Evolutionary conservation across 805 yeast species (phyloP).

Genomic region (Sugiyamaella marilandica): DNA sequence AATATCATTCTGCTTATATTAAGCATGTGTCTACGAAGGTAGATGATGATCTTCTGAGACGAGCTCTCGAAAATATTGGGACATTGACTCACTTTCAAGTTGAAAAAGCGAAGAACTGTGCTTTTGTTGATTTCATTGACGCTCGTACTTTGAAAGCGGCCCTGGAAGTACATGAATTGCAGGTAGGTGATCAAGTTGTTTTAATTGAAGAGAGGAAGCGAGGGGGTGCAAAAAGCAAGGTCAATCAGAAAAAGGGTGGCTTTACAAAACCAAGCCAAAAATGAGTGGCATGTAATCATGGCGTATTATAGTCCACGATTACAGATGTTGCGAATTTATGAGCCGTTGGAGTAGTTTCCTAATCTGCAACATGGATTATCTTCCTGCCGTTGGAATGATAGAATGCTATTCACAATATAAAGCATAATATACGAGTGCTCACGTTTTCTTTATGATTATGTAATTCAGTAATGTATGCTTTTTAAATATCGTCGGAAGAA

Average conservation of each 20-base stretch:
- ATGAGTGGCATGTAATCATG: not conserved
- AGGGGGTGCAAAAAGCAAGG: slow-evolving; percentile 24
- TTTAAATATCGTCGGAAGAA: not conserved
- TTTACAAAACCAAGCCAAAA: not conserved
- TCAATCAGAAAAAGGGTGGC: not conserved
- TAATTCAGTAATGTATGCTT: not conserved
- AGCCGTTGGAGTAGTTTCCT: too few species aligned
- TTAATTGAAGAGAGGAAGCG: slow-evolving; percentile 32
- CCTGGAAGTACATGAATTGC: slow-evolving; percentile 27
- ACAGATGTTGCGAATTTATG: too few species aligned
- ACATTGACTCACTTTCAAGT: slow-evolving; percentile 33
- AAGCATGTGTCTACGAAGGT: slow-evolving; percentile 31
- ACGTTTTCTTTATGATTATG: not conserved
- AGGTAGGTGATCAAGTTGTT: slow-evolving; percentile 29
- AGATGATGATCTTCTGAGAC: slow-evolving; percentile 25
- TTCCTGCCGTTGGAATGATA: too few species aligned
- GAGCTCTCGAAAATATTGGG: slow-evolving; percentile 32
- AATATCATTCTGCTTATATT: slow-evolving; percentile 34
- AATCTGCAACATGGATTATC: too few species aligned
- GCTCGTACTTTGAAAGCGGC: slow-evolving; percentile 30
- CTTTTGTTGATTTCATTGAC: slow-evolving; percentile 36
- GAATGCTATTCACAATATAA: too few species aligned
- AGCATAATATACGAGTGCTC: too few species aligned
- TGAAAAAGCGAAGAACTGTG: slow-evolving; percentile 30
- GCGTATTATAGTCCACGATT: not conserved